Conservation (phyloP, 1,284 basidiomycete genomes). For the Filobasidium uniguttulatum region DNA sequence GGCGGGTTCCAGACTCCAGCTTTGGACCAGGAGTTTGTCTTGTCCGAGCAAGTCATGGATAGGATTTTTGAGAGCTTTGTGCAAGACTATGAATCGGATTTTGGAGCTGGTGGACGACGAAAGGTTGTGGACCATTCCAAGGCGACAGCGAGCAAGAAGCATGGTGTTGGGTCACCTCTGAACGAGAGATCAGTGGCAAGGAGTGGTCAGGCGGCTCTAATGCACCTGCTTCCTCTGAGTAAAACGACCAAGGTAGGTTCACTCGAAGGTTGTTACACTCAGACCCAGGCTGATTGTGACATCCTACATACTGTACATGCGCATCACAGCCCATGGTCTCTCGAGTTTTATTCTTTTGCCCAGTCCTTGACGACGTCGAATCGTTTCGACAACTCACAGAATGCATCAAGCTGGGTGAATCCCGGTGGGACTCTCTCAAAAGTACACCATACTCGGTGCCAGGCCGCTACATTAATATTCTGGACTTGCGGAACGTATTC, state of each 20-base stretch:
- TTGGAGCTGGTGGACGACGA: neutral
- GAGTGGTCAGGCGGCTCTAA: neutral
- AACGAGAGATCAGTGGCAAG: no score
- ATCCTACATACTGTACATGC: neutral
- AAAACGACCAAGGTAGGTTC: conserved; percentile 3
- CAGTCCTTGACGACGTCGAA: neutral
- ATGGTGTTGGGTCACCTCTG: no score
- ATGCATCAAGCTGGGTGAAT: conserved; percentile 1
- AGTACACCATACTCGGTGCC: conserved; percentile 5
- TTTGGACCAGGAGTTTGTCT: neutral
- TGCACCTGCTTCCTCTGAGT: neutral
- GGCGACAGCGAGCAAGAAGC: no score
- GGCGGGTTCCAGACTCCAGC: neutral
- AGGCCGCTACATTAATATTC: conserved; percentile 2
- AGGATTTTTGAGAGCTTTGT: neutral
- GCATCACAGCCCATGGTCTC: neutral
- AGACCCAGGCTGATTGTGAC: neutral
- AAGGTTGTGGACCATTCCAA: no score
- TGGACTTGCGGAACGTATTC: conserved; percentile 1
- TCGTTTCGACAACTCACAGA: conserved; percentile 2
- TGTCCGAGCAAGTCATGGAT: neutral
- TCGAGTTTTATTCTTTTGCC: neutral
- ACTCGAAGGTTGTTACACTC: neutral
- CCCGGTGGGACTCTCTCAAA: conserved; percentile 9
- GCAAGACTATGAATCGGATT: neutral